A percentile compares a stretch with the other conserved stretches of the same genome.
Conservation (phyloP, 2,329 filamentous ascomycete species). For the Colletotrichum sp. region DNA sequence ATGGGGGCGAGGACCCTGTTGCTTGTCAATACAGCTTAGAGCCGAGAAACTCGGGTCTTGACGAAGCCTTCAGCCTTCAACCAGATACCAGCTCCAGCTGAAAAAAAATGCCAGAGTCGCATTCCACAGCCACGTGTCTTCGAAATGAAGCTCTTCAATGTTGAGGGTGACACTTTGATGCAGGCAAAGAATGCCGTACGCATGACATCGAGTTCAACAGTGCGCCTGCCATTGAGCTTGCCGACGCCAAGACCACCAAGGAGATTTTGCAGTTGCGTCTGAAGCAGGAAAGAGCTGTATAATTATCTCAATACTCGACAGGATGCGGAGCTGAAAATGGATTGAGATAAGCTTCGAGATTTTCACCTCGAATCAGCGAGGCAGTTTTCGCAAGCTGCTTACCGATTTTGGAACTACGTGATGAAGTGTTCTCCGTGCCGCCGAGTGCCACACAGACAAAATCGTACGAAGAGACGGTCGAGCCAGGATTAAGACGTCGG, state of each 20-base stretch:
- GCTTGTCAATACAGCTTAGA: neutral
- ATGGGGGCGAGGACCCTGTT: neutral
- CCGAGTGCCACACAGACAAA: neutral
- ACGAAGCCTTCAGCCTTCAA: neutral
- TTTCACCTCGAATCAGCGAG: constrained; percentile 35
- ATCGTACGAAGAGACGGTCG: neutral
- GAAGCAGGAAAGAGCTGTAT: neutral
- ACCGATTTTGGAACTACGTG: neutral
- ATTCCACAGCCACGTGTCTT: neutral
- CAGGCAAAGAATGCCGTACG: neutral
- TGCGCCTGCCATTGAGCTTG: neutral
- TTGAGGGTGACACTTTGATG: neutral
- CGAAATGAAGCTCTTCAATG: neutral
- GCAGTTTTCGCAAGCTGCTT: neutral
- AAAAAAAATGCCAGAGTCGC: neutral
- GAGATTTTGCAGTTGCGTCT: neutral
- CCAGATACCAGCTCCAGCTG: neutral
- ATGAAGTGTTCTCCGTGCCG: neutral
- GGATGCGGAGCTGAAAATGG: constrained; percentile 34
- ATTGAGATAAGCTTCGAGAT: constrained; percentile 41
- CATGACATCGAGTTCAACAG: neutral
- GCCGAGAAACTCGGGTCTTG: neutral
- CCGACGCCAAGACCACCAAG: neutral
- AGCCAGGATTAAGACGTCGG: neutral
- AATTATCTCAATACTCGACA: neutral